Evolutionary conservation across 306 rosid genomes (phyloP), one percentile per base, ranked within the genome.

Genomic region (Vachellia pachyceras): DNA sequence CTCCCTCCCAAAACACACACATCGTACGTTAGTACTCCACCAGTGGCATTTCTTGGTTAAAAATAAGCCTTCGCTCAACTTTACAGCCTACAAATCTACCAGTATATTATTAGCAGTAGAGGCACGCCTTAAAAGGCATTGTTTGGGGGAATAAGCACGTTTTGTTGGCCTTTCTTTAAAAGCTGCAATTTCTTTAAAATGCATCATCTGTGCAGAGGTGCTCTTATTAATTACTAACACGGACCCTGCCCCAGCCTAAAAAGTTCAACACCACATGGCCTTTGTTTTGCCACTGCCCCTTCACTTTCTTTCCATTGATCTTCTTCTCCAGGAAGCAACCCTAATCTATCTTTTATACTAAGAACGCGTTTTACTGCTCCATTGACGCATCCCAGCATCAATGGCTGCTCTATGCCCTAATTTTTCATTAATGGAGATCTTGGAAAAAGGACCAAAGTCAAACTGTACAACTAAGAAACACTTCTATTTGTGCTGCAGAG

Each of bases 251-350:
- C 36, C 35, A 52, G 74, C 77, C 85, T 9, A 68, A 52, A 76
- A 82, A 78, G 84, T 82, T 83, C 84, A 68, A 78, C 45, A 79
- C 44, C 94, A 90, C 94, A 80, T 86, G 94, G 55, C 29, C 61
- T 6, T 3, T 13, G 22, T 6, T 33, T 25, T 68, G 4, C 9
- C 36, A 40, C 40, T 88, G 79, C 20, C 40, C n/a, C 44, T 52
- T 61, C 64, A 52, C 75, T 60, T 36, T 18, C 67, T 60, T 25
- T n/a, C 18, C 63, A 44, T 44, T 55, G 4, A 10, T 25, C 15
- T 60, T 8, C 50, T 68, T 68, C 46, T 66, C 72, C 18, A 37
- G 5, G 14, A 39, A 66, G 72, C 47, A 37, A 54, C 18, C n/a
- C 6, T 2, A 13, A 64, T 23, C n/a, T 47, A 47, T 46, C 52